A percentile compares a stretch with the other conserved stretches of the same genome.
phyloP scores from a whole-genome alignment of 192 early-diverging fungal genomes.

The Cladochytrium replicatum region DNA sequence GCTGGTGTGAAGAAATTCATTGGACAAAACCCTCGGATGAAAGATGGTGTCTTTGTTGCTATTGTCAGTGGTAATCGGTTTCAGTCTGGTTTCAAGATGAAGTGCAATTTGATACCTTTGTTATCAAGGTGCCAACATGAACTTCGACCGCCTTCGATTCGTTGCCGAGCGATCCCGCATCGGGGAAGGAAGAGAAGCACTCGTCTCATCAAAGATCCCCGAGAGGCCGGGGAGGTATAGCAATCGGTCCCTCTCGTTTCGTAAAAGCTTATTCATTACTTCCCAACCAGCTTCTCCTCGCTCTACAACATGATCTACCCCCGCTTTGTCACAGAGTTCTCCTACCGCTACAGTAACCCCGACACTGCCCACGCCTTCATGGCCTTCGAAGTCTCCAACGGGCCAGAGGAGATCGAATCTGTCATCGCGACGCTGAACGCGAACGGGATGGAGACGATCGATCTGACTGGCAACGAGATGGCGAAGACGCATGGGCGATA shows the following conservation, averaged over 20 bases:
- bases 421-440: constrained; percentile 11
- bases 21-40: constrained; percentile 24
- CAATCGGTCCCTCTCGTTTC: not conserved
- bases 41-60: constrained; percentile 34
- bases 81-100: too few species aligned
- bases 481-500: constrained; percentile 33
- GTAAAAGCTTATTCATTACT: not conserved
- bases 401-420: constrained; percentile 10
- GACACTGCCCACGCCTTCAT: constrained; percentile 27
- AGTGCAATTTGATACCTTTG: too few species aligned
- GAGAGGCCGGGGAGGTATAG: constrained; percentile 32
- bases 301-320: constrained; percentile 37
- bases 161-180: constrained; percentile 38
- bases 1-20: constrained; percentile 41
- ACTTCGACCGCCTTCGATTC: constrained; percentile 43
- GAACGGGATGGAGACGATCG: constrained; percentile 25
- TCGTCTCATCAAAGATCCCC: constrained; percentile 30
- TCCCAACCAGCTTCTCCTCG: constrained; percentile 11
- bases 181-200: constrained; percentile 32
- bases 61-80: too few species aligned
- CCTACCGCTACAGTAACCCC: constrained; percentile 31
- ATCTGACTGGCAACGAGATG: constrained; percentile 37
- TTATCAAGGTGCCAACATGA: constrained; percentile 52
- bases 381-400: constrained; percentile 27
- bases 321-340: constrained; percentile 30